Base-by-base conservation (phyloP, 2,329 filamentous ascomycete species). In the Paradendryphiella salina region DNA sequence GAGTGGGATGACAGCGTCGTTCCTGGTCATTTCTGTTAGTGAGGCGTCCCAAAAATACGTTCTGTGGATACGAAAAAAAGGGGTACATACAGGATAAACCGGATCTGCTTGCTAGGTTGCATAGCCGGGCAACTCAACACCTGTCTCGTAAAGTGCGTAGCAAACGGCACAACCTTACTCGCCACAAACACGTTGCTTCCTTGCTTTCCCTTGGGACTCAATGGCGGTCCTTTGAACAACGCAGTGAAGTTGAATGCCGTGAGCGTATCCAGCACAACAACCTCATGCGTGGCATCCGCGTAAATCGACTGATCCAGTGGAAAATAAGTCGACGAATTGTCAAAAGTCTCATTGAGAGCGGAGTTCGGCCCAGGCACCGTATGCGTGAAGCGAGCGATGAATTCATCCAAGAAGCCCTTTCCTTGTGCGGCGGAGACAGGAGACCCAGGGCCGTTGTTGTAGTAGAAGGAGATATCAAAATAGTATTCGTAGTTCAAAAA, bases 401-500 rank as follows among this genome's bases (percentile, higher is more conserved):
- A 70, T 21, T 69, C 63, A 28, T 69, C 64, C 0, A 70, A 59
- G 20, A 60, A 70, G 1, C 60, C 65, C 28, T 70, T 70, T n/a
- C 66, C 66, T 47, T 70, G 64, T 0, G 65, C 66, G n/a, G 66
- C 66, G 7, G 66, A 52, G 3, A 69, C 65, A 3, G 65, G 65
- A 4, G 63, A 67, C 5, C 66, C 65, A 7, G 63, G 63, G 0
- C 66, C 63, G 46, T 70, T 70, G 57, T 70, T 67, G 55, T 64
- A 66, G 56, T 67, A 69, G 60, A 75, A 63, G 49, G 70, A 70
- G 23, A 78, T 59, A 48, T 78, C 76, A 54, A 70, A 76, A 59
- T 70, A 76, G 59, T 78, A 77, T 43, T 77, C 75, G 46, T 72
- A 76, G 52, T 76, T 75, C 8, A 76, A 23, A 50, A 74, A 78